Base-by-base conservation (phyloP, 1,284 basidiomycete species). In the Cryptococcus floricola region DNA sequence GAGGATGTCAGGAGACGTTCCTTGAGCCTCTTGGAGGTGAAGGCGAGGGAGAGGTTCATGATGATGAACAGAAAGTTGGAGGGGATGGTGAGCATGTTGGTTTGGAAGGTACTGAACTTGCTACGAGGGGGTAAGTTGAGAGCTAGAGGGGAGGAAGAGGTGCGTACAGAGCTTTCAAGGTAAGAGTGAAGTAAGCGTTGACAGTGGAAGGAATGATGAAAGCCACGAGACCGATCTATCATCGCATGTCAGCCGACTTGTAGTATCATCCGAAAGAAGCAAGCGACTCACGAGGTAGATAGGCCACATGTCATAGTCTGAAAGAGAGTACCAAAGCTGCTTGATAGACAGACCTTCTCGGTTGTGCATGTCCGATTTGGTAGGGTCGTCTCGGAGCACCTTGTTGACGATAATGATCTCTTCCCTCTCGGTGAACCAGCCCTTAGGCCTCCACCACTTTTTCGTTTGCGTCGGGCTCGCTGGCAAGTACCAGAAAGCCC, bases 41-140 rank as follows among this genome's bases (percentile, higher is more conserved):
- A 49, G 9, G 28, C 23, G n/a, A 51, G 13, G 10, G 46, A 8
- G 9, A 51, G 80, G 4, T 76, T 76, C 2, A 74, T 78, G 5
- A 78, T 80, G 0, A 85, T 85, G 45, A 56, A 52, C 41, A 61
- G 13, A 4, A 60, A 54, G 14, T 50, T 42, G 42, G 55, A 56
- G 5, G 64, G 62, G 47, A 87, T 84, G 6, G 79, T 81, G 53
- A 87, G 78, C 37, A 87, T 72, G 66, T 85, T 87, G 13, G 83
- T 80, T 53, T 81, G 67, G 50, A 85, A 81, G 0, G 84, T 87
- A 59, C 74, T 74, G 73, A 87, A 87, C 1, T 85, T 85, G 16
- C 85, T 27, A 78, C 82, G 74, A 19, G 81, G 80, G 16, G 87
- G 78, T 5, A 82, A 81, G 5, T 87, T 76, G 87, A 87, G 27